Conservation (phyloP, 768 basidiomycete genomes). For the Holtermannia corniformis region DNA sequence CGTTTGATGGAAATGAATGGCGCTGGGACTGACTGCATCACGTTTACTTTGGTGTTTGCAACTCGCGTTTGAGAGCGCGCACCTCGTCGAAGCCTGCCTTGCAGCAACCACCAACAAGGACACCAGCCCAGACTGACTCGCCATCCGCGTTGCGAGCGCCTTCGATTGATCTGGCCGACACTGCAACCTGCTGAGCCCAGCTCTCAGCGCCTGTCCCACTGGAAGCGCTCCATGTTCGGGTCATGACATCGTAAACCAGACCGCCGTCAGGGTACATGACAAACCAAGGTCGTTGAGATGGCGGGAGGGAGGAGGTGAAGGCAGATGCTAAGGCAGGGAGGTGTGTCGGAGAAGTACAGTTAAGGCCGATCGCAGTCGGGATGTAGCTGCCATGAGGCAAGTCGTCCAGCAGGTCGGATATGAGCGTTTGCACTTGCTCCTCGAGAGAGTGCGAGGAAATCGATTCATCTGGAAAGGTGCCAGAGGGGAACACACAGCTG, state of each 20-base stretch:
- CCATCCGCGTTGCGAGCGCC: constrained; percentile 44
- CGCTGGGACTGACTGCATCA: too few species aligned
- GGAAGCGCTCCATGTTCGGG: constrained; percentile 45
- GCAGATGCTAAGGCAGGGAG: constrained; percentile 44
- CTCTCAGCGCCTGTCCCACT: constrained; percentile 2
- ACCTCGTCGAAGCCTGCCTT: constrained; percentile 54
- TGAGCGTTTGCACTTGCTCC: constrained; percentile 12
- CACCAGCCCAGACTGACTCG: constrained; percentile 45
- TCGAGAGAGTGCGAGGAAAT: not conserved
- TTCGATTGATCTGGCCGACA: constrained; percentile 12
- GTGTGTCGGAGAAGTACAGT: constrained; percentile 54
- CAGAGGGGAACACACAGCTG: constrained; percentile 53
- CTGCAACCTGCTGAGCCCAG: constrained; percentile 28
- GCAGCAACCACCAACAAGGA: constrained; percentile 65
- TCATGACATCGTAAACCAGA: constrained; percentile 48
- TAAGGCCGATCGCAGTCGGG: constrained; percentile 51
- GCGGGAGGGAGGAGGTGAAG: constrained; percentile 32
- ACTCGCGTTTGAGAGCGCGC: constrained; percentile 21
- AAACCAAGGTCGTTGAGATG: constrained; percentile 41
- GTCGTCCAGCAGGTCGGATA: constrained; percentile 4
- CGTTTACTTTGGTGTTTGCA: too few species aligned
- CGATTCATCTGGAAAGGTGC: constrained; percentile 23
- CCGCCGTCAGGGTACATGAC: constrained; percentile 67
- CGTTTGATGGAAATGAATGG: too few species aligned
- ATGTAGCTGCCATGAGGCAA: not conserved